Percentiles rank a stretch among this genome's conserved stretches.
These are phyloP conservation scores for Penicillium herquei DNA, from an alignment of 495 filamentous ascomycete species.

Conservation along the genomic window DNA sequence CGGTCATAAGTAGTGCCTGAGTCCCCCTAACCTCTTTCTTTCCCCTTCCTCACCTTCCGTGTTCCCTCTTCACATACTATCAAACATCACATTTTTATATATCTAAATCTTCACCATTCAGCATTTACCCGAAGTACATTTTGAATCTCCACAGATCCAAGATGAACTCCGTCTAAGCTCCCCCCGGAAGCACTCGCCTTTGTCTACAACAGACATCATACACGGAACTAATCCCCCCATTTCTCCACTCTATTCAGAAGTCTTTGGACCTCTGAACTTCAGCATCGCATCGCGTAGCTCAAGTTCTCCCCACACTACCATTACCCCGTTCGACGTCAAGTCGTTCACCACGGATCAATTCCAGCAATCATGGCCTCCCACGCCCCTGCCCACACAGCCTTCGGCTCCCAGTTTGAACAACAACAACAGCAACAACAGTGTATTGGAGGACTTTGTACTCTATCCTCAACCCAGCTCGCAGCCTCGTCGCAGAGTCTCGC, in stretches of 20 bases:
- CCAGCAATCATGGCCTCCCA: slow-evolving; percentile 62
- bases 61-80: slow-evolving; percentile 11
- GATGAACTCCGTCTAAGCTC: slow-evolving; percentile 55
- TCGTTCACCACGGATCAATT: slow-evolving; percentile 65
- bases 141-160: slow-evolving; percentile 24
- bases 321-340: slow-evolving; percentile 52
- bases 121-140: slow-evolving; percentile 31
- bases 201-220: slow-evolving; percentile 51
- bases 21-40: slow-evolving; percentile 34
- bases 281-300: slow-evolving; percentile 52
- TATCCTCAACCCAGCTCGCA: slow-evolving; percentile 34
- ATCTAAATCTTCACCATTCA: slow-evolving; percentile 22
- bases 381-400: slow-evolving; percentile 48
- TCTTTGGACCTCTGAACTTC: slow-evolving; percentile 56
- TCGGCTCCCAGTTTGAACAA: slow-evolving; percentile 47
- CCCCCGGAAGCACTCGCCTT: slow-evolving; percentile 38
- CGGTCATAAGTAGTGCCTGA: slow-evolving; percentile 44
- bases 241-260: slow-evolving; percentile 44
- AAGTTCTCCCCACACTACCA: slow-evolving; percentile 47
- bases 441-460: slow-evolving; percentile 48
- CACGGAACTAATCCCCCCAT: slow-evolving; percentile 33
- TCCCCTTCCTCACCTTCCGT: slow-evolving; percentile 16
- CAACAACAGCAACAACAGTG: slow-evolving; percentile 42
- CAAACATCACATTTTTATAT: slow-evolving; percentile 1
- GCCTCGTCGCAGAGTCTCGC: slow-evolving; percentile 35